Evolutionary conservation across 2,329 filamentous ascomycete genomes (phyloP).

Genomic region (Fusarium sp.): DNA sequence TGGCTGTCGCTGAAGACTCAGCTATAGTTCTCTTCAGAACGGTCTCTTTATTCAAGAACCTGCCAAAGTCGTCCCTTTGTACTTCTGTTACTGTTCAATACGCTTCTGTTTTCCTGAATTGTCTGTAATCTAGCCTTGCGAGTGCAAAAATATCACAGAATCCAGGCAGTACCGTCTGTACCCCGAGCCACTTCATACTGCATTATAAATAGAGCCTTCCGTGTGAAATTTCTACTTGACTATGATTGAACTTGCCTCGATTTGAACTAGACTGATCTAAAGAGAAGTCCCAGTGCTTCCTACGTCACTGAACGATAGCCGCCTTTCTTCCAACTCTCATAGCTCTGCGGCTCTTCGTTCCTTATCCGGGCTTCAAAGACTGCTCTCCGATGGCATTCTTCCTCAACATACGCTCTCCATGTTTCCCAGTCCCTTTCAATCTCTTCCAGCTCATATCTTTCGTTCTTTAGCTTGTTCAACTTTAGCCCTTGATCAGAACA

Average conservation of each 20-base stretch:
- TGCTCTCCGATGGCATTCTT: background rate
- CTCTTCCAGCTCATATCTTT: background rate
- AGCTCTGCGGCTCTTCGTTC: background rate
- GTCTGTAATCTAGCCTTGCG: fast-evolving
- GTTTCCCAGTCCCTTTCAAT: background rate
- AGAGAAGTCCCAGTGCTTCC: fast-evolving
- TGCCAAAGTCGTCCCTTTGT: background rate
- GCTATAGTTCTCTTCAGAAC: background rate
- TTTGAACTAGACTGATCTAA: background rate
- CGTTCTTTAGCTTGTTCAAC: background rate
- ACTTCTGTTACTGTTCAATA: fast-evolving
- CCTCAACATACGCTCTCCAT: background rate
- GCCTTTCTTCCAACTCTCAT: background rate
- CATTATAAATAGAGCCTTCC: background rate
- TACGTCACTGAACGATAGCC: background rate
- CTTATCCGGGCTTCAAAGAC: background rate
- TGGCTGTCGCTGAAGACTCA: background rate
- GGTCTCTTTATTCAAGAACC: background rate
- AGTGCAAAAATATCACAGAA: background rate
- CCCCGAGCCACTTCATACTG: background rate
- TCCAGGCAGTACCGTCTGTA: background rate
- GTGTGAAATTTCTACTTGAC: background rate
- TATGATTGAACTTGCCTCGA: background rate
- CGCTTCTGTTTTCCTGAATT: background rate
- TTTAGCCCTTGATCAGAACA: background rate